These are phyloP conservation scores for Aspergillus hiratsukae DNA, from an alignment of 2,329 filamentous ascomycete genomes.

Conservation along the genomic window DNA sequence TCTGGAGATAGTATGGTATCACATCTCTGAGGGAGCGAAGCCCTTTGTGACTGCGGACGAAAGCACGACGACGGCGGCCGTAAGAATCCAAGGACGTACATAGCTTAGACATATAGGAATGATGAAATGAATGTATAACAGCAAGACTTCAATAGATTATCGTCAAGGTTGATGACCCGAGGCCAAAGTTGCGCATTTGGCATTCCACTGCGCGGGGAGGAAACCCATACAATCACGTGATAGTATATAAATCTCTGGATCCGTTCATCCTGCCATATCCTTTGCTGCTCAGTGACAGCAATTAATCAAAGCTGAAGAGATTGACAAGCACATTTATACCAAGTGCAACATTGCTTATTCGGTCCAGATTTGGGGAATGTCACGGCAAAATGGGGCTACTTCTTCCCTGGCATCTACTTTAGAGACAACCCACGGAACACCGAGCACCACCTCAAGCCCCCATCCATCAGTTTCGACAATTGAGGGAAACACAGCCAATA, in stretches of 20 bases:
- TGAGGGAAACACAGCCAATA: background rate
- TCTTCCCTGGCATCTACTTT: slow-evolving; percentile 19
- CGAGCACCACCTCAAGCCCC: slow-evolving; percentile 7
- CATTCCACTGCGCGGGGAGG: slow-evolving; percentile 3
- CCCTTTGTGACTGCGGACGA: background rate
- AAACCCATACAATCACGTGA: slow-evolving; percentile 23
- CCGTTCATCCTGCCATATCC: slow-evolving; percentile 7
- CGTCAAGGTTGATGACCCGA: background rate
- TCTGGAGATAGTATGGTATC: background rate
- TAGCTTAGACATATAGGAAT: background rate
- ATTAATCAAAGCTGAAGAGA: background rate
- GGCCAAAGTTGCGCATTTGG: background rate
- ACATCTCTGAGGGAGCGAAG: background rate
- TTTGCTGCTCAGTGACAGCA: background rate
- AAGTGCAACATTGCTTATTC: slow-evolving; percentile 1
- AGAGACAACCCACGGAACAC: slow-evolving; percentile 16
- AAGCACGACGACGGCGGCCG: background rate
- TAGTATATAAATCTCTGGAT: slow-evolving; percentile 26
- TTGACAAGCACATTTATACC: background rate
- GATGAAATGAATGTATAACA: background rate
- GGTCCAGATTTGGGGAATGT: slow-evolving; percentile 14
- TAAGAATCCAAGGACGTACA: background rate
- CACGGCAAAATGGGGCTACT: slow-evolving; percentile 21
- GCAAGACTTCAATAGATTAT: background rate
- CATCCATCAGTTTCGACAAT: slow-evolving; percentile 11